Base-by-base conservation (phyloP, 768 basidiomycete genomes). In the Boletus subcaerulescens region DNA sequence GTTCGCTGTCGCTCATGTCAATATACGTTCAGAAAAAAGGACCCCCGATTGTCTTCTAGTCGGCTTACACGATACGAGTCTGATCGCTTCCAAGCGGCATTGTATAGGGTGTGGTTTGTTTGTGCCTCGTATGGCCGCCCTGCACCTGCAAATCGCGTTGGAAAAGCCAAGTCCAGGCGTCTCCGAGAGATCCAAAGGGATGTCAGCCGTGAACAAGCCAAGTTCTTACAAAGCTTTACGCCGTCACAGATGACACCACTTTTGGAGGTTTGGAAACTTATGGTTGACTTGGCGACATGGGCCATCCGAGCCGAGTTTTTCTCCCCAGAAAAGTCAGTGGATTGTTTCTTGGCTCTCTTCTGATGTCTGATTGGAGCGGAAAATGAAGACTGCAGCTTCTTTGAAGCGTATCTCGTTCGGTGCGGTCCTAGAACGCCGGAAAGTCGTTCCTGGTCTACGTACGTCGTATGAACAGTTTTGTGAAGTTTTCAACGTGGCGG, bases 1-100 rank as follows among this genome's bases (percentile, higher is more conserved):
- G 3, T 36, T 41, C 12, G 20, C 14, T 17, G 15, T 10, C 24
- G 31, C 60, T 59, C 51, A 62, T 44, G 22, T 20, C 14, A 29
- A n/a, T 45, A 2, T 5, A 14, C 41, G 9, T 40, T 29, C 44
- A 77, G 77, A 50, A 49, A 73, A 54, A 75, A 77, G 53, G 72
- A 77, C 53, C 71, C 71, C 10, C 56, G 60, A 15, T 73, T 67
- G n/a, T 20, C 32, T 4, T 62, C 52, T 15, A 74, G 71, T 52
- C 59, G 52, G n/a, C 65, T 77, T 9, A 58, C 71, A 12, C 29
- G 41, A 3, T 24, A 20, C 8, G 77, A 78, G 53, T 71, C 73
- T n/a, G 36, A 58, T n/a, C 64, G 61, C 9, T 73, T 74, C 41
- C 58, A 57, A 10, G 41, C 54, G 5, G 73, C 68, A 7, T 13